A percentile compares a stretch with the other conserved stretches of the same genome.
Conservation (phyloP, 1,139 yeast genomes). For the Blastobotrys elegans region DNA sequence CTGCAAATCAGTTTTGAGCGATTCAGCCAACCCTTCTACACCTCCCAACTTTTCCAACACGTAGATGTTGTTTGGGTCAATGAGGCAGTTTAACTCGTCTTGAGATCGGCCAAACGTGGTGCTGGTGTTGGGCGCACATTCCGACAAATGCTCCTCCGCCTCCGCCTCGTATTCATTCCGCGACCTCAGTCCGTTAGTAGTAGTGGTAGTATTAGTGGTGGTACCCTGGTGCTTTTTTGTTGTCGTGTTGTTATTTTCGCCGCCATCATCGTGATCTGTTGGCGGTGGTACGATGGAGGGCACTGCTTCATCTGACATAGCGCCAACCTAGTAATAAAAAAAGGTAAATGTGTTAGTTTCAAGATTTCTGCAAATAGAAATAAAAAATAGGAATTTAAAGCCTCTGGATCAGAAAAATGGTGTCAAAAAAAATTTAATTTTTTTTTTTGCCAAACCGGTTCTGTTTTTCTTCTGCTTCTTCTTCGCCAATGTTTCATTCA, state of each 20-base stretch:
- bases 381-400: neutral
- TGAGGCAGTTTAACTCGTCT: conserved; percentile 34
- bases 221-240: no score
- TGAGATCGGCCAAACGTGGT: conserved; percentile 24
- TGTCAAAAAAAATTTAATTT: neutral
- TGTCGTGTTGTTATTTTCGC: neutral
- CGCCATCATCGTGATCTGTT: neutral
- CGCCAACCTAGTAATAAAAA: neutral
- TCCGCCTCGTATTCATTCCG: conserved; percentile 5
- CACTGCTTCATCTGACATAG: neutral
- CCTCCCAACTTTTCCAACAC: conserved; percentile 32
- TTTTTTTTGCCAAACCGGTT: neutral
- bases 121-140: conserved; percentile 4
- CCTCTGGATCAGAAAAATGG: neutral
- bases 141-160: conserved; percentile 4
- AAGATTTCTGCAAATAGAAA: neutral
- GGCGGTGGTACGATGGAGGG: conserved; percentile 1
- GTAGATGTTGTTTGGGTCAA: conserved; percentile 40
- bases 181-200: neutral
- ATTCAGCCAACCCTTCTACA: conserved; percentile 28
- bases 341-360: neutral
- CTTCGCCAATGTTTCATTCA: no score
- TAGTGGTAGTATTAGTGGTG: no score
- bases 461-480: conserved; percentile 4
- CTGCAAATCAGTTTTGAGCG: conserved; percentile 31